Evolutionary conservation across 1,139 yeast genomes (phyloP).

Genomic region (Waltiozyma sp.): DNA sequence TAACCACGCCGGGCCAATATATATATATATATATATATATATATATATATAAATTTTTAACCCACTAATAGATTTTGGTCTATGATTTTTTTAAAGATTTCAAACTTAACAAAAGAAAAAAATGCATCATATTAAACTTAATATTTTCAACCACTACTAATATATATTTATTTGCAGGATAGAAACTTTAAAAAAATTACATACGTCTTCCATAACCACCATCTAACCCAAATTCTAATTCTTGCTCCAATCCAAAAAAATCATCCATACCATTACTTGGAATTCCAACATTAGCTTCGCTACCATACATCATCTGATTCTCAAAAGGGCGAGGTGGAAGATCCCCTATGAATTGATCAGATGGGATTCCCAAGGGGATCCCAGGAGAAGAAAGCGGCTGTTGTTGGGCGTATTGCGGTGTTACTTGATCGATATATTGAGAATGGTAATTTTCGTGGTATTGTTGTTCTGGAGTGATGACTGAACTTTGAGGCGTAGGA

Average conservation of each 20-base stretch:
- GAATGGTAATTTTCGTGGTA: constrained; percentile 14
- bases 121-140: too few relatives aligned
- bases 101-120: too few relatives aligned
- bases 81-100: too few relatives aligned
- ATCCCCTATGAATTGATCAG: constrained; percentile 29
- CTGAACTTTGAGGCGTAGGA: constrained; percentile 8
- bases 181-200: background rate
- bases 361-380: constrained; percentile 24
- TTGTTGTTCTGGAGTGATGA: constrained; percentile 15
- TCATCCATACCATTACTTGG: constrained; percentile 15
- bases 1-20: too few relatives aligned
- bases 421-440: constrained; percentile 14
- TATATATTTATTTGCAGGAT: too few relatives aligned
- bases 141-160: too few relatives aligned
- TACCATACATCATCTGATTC: constrained; percentile 5
- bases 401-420: constrained; percentile 10
- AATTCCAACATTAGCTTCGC: constrained; percentile 6
- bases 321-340: constrained; percentile 33
- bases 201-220: constrained; percentile 2
- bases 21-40: too few relatives aligned
- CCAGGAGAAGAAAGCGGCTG: constrained; percentile 13
- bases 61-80: too few relatives aligned
- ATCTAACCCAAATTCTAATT: constrained; percentile 49
- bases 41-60: too few relatives aligned
- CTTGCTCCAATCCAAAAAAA: constrained; percentile 40